phyloP scores from a whole-genome alignment of 495 filamentous ascomycete genomes.

The Parathielavia appendiculata region DNA sequence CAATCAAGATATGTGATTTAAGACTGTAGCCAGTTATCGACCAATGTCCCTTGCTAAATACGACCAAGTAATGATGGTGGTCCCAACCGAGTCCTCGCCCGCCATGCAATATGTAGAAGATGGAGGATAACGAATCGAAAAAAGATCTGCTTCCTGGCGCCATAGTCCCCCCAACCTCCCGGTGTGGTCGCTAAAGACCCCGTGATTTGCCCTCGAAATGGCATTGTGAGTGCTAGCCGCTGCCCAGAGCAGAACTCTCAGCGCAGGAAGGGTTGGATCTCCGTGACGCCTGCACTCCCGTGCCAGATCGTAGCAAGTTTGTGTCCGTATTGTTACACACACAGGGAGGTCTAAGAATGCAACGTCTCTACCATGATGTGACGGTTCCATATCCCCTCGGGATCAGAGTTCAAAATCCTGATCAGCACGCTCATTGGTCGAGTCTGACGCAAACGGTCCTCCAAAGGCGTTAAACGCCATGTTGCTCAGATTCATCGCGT shows the following conservation, averaged over 20 bases:
- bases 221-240: not conserved
- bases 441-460: slow-evolving; percentile 18
- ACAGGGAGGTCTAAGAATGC: not conserved
- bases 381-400: not conserved
- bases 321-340: slow-evolving; percentile 1
- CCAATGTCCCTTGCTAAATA: slow-evolving; percentile 18
- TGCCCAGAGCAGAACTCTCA: not conserved
- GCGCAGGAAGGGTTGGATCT: not conserved
- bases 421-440: slow-evolving; percentile 15
- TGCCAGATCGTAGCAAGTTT: slow-evolving; percentile 8
- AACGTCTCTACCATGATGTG: not conserved
- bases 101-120: slow-evolving; percentile 23
- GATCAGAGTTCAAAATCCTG: slow-evolving; percentile 25
- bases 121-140: slow-evolving; percentile 18
- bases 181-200: not conserved
- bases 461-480: slow-evolving; percentile 20
- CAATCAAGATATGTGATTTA: slow-evolving; percentile 15
- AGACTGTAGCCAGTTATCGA: slow-evolving; percentile 15
- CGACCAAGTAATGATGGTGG: slow-evolving; percentile 12
- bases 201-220: not conserved
- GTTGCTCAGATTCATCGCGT: slow-evolving; percentile 19
- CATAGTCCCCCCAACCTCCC: not conserved
- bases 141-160: slow-evolving; percentile 17
- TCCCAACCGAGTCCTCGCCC: slow-evolving; percentile 2
- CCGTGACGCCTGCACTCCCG: not conserved